phyloP scores from a whole-genome alignment of 2,329 filamentous ascomycete species.

The Aureobasidium uvarum region DNA sequence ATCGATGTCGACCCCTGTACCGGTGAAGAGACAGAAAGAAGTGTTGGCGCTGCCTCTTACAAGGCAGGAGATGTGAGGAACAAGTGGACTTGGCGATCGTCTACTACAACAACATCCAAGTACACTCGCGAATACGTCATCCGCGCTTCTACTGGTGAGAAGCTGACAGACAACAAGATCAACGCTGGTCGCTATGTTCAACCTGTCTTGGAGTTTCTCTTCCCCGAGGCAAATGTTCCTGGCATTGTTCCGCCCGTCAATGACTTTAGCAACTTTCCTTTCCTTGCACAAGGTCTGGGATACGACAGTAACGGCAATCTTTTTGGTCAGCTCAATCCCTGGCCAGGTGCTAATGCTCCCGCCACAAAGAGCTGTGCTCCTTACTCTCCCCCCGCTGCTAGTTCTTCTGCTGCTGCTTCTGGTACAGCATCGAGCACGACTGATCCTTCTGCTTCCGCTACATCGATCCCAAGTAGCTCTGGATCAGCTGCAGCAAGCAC shows the following conservation, averaged over 20 bases:
- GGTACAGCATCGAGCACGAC: slow-evolving; percentile 32
- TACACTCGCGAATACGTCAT: slow-evolving; percentile 47
- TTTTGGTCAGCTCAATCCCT: slow-evolving; percentile 44
- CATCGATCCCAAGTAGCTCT: slow-evolving; percentile 26
- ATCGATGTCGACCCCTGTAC: slow-evolving; percentile 48
- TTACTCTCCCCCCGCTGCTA: slow-evolving; percentile 30
- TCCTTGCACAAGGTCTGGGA: slow-evolving; percentile 37
- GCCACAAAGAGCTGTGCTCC: slow-evolving; percentile 30
- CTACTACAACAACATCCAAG: slow-evolving; percentile 34
- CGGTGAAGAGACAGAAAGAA: slow-evolving; percentile 41
- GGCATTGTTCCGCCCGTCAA: slow-evolving; percentile 38
- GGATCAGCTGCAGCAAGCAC: slow-evolving; percentile 30
- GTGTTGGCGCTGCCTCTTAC: slow-evolving; percentile 39
- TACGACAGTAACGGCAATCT: slow-evolving; percentile 35
- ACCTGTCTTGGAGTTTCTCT: slow-evolving; percentile 47
- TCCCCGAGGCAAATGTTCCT: slow-evolving; percentile 45
- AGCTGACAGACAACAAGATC: slow-evolving; percentile 43
- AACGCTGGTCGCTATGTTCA: slow-evolving; percentile 45
- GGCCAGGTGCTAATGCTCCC: slow-evolving; percentile 37
- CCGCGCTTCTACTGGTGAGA: slow-evolving; percentile 38
- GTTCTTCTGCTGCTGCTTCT: slow-evolving; percentile 35
- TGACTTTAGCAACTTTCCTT: slow-evolving; percentile 41
- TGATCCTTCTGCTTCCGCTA: slow-evolving; percentile 32
- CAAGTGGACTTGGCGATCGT: slow-evolving; percentile 43
- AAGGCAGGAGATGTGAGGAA: slow-evolving; percentile 39